Percentiles rank a stretch among this genome's conserved stretches.
These are phyloP conservation scores for Triticum dicoccoides DNA, from an alignment of 176 grass and related monocot species.

Conservation along the genomic window DNA sequence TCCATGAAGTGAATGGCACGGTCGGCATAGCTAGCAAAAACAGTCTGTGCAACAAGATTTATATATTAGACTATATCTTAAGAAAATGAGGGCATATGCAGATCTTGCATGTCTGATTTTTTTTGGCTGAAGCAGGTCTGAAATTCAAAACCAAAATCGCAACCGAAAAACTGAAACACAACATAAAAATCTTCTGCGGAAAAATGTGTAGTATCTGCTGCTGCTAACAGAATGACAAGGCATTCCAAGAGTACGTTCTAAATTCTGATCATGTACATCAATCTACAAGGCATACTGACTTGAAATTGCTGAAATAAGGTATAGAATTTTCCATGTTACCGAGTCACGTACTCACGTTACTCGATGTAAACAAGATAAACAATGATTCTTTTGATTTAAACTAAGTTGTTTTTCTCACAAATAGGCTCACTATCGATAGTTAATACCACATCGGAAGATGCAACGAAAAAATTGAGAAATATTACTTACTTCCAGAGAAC, in stretches of 20 bases:
- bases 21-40: conserved; percentile 85
- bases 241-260: neutral
- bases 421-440: neutral
- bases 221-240: neutral
- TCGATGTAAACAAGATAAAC: neutral
- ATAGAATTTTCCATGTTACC: neutral
- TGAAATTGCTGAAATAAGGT: neutral
- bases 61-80: conserved; percentile 12
- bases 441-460: neutral
- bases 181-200: neutral
- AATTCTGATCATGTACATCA: neutral
- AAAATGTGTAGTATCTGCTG: neutral
- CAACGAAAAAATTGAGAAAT: conserved; percentile 11
- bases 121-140: neutral
- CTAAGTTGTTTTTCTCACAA: conserved; percentile 1
- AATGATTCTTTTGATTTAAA: neutral
- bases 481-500: conserved; percentile 79
- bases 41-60: conserved; percentile 44
- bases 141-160: neutral
- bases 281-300: neutral
- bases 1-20: conserved; percentile 93
- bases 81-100: conserved; percentile 12
- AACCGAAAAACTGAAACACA: conserved; percentile 15
- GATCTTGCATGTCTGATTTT: neutral
- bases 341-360: neutral